A percentile compares a stretch with the other conserved stretches of the same genome.
Conservation (phyloP, 2,329 filamentous ascomycete species). For the Apiospora saccharicola region DNA sequence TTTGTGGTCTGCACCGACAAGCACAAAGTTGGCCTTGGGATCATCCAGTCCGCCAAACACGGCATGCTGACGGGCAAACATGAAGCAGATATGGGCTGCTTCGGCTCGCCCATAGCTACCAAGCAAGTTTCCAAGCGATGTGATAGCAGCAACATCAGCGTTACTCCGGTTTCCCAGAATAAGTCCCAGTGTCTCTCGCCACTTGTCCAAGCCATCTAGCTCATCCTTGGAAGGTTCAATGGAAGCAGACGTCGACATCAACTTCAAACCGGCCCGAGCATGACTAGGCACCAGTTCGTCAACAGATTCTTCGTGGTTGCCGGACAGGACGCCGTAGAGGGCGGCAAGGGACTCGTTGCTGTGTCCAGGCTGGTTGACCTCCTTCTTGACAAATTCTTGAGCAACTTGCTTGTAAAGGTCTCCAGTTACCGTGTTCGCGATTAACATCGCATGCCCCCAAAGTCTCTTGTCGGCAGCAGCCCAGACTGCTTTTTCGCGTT, state of each 20-base stretch:
- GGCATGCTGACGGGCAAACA: conserved; percentile 78
- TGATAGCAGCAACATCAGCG: conserved; percentile 79
- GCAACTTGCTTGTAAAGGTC: conserved; percentile 92
- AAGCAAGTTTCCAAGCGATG: conserved; percentile 82
- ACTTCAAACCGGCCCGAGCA: conserved; percentile 88
- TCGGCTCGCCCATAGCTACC: conserved; percentile 87
- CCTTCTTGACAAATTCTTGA: conserved; percentile 94
- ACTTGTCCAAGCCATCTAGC: conserved; percentile 87
- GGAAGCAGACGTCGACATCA: conserved; percentile 78
- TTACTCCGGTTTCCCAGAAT: conserved; percentile 87
- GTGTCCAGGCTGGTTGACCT: conserved; percentile 82
- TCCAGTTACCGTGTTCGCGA: conserved; percentile 76
- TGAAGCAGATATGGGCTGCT: conserved; percentile 91
- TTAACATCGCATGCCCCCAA: conserved; percentile 95
- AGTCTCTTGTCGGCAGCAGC: conserved; percentile 89
- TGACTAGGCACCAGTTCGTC: conserved; percentile 95
- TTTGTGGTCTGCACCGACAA: conserved; percentile 85
- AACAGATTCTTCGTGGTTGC: conserved; percentile 92
- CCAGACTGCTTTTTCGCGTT: conserved; percentile 93
- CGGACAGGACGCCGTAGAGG: conserved; percentile 91
- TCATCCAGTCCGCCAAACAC: conserved; percentile 88
- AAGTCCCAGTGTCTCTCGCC: conserved; percentile 88
- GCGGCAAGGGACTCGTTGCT: conserved; percentile 89
- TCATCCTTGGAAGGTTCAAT: conserved; percentile 72
- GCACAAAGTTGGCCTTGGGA: conserved; percentile 76